phyloP scores from a whole-genome alignment of 257 asterid species.

The Gentiana dahurica region DNA sequence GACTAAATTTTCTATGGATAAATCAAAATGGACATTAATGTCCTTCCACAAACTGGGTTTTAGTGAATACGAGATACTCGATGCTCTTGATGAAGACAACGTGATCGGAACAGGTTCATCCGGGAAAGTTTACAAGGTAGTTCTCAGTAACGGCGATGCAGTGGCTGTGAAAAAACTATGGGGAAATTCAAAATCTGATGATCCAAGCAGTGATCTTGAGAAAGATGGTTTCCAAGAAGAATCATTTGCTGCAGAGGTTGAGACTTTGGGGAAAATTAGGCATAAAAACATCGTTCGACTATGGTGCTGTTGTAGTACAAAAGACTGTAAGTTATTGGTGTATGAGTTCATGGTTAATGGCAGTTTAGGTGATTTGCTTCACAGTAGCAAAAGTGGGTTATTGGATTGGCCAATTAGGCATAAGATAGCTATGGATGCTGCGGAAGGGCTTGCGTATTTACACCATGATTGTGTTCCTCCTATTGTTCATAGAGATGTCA shows the following conservation, averaged over 20 bases:
- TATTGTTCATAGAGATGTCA: slow-evolving; percentile 81
- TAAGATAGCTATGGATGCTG: slow-evolving; percentile 80
- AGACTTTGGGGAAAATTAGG: slow-evolving; percentile 79
- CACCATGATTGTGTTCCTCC: slow-evolving; percentile 90
- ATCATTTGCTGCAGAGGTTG: slow-evolving; percentile 77
- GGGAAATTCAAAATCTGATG: slow-evolving; percentile 46
- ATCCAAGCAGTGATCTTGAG: slow-evolving; percentile 47
- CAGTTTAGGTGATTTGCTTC: slow-evolving; percentile 81
- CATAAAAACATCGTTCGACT: slow-evolving; percentile 86
- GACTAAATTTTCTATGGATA: slow-evolving; percentile 39
- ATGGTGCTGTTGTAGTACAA: slow-evolving; percentile 78
- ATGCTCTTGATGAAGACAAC: slow-evolving; percentile 80
- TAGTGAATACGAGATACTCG: slow-evolving; percentile 68
- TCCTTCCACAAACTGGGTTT: slow-evolving; percentile 87
- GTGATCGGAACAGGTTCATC: slow-evolving; percentile 91
- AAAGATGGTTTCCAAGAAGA: slow-evolving; percentile 41
- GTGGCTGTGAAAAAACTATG: slow-evolving; percentile 88
- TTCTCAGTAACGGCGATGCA: slow-evolving; percentile 59
- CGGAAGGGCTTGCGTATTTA: slow-evolving; percentile 88
- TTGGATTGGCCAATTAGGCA: slow-evolving; percentile 83
- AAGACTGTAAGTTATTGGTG: slow-evolving; percentile 79
- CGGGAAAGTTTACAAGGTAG: slow-evolving; percentile 95
- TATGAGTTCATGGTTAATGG: slow-evolving; percentile 98
- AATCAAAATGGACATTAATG: slow-evolving; percentile 90
- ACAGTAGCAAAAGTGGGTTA: slow-evolving; percentile 65